Percentiles rank a stretch among this genome's conserved stretches.
Evolutionary conservation across 2,329 filamentous ascomycete genomes (phyloP).

Genomic region (Coleophoma cylindrospora): DNA sequence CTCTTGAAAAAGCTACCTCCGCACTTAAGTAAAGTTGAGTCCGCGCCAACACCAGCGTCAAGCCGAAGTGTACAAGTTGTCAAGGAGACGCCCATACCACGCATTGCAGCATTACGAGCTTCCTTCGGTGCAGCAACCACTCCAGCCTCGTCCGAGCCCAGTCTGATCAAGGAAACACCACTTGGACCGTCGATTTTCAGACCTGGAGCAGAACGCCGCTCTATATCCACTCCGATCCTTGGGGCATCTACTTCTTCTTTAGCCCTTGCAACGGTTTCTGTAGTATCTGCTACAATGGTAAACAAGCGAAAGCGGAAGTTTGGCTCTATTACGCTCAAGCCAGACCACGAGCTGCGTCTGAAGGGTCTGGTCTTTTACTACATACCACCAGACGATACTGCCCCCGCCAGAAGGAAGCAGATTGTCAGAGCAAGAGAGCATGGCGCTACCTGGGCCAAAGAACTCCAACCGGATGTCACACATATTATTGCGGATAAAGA

Average conservation of each 20-base stretch:
- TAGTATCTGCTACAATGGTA: slow-evolving; percentile 15
- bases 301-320: slow-evolving; percentile 18
- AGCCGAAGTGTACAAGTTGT: slow-evolving; percentile 3
- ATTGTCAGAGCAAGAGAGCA: slow-evolving; percentile 72
- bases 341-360: slow-evolving; percentile 54
- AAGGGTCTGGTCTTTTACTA: slow-evolving; percentile 64
- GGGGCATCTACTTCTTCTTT: slow-evolving; percentile 15
- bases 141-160: slow-evolving; percentile 4
- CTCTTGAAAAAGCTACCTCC: slow-evolving; percentile 12
- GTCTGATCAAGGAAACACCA: slow-evolving; percentile 6
- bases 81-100: slow-evolving; percentile 8
- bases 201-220: slow-evolving; percentile 9
- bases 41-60: slow-evolving; percentile 12
- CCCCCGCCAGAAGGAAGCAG: slow-evolving; percentile 59
- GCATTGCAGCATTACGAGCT: slow-evolving; percentile 15
- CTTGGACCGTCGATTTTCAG: slow-evolving; percentile 1
- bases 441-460: slow-evolving; percentile 67
- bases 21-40: slow-evolving; percentile 14
- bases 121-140: slow-evolving; percentile 3
- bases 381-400: slow-evolving; percentile 74
- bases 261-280: slow-evolving; percentile 9
- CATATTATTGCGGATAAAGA: slow-evolving; percentile 75
- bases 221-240: slow-evolving; percentile 17
- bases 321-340: slow-evolving; percentile 35
- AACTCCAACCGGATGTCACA: slow-evolving; percentile 53